phyloP scores from a whole-genome alignment of 805 yeast species.

The Brettanomyces anomalus region DNA sequence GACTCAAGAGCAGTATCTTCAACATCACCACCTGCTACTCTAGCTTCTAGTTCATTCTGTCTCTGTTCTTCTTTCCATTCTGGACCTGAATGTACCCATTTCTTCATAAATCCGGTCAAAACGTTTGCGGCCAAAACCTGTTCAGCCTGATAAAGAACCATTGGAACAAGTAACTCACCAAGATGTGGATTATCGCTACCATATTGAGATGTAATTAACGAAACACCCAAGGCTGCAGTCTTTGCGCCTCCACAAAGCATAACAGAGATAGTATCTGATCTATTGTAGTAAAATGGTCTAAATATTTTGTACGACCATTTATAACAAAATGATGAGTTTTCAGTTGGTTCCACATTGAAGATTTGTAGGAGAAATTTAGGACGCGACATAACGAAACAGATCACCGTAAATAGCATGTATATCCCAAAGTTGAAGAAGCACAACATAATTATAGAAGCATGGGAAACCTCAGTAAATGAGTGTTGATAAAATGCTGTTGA shows the following conservation, averaged over 20 bases:
- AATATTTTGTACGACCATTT: constrained; percentile 33
- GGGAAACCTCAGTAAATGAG: constrained; percentile 48
- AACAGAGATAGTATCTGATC: constrained; percentile 66
- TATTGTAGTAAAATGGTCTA: constrained; percentile 61
- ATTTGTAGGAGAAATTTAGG: constrained; percentile 39
- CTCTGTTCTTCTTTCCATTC: constrained; percentile 8
- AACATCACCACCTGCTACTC: background rate
- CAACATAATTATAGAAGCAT: constrained; percentile 61
- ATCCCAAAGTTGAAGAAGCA: constrained; percentile 79
- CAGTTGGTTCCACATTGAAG: constrained; percentile 39
- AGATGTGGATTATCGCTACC: constrained; percentile 51
- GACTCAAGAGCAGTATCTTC: background rate
- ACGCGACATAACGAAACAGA: constrained; percentile 54
- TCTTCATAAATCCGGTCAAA: constrained; percentile 53
- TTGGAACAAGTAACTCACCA: constrained; percentile 69
- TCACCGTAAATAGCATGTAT: constrained; percentile 62
- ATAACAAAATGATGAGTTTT: constrained; percentile 36
- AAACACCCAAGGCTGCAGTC: constrained; percentile 87
- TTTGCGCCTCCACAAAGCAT: constrained; percentile 90
- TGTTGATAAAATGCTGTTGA: constrained; percentile 81
- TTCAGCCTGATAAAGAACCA: constrained; percentile 80
- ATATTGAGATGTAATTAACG: constrained; percentile 56
- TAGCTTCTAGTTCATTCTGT: background rate
- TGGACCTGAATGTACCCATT: constrained; percentile 47
- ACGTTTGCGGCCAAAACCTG: constrained; percentile 79